These are phyloP conservation scores for Globisporangium nunn DNA, from an alignment of 352 stramenopile species.

Conservation along the genomic window DNA sequence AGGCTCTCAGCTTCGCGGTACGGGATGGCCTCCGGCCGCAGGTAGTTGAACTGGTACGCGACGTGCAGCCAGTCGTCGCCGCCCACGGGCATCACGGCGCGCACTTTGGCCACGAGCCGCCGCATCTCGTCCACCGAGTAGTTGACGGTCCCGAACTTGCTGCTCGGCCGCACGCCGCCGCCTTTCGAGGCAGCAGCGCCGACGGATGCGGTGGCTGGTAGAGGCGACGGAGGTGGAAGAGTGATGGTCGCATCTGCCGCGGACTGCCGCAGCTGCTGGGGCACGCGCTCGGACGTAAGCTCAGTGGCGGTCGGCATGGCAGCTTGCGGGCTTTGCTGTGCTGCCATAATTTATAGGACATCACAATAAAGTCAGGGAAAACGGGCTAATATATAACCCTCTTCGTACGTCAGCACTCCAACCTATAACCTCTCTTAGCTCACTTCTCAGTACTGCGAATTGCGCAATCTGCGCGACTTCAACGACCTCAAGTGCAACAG, in stretches of 20 bases:
- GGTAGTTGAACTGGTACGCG: conserved; percentile 60
- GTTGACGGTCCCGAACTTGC: conserved; percentile 60
- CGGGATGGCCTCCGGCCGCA: conserved; percentile 49
- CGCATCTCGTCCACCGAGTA: conserved; percentile 68
- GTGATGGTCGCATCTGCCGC: not conserved
- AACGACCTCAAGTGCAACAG: too few species aligned
- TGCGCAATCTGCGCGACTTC: too few species aligned
- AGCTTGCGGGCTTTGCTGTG: not conserved
- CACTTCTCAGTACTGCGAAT: too few species aligned
- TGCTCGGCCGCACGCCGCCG: conserved; percentile 25
- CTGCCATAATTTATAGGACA: too few species aligned
- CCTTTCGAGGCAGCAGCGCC: not conserved
- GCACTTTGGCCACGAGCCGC: conserved; percentile 52
- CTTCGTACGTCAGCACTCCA: too few species aligned
- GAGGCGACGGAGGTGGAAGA: not conserved
- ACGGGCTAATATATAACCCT: too few species aligned
- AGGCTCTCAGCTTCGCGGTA: conserved; percentile 57
- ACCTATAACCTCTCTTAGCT: too few species aligned
- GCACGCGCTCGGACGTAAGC: not conserved
- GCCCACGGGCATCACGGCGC: conserved; percentile 36
- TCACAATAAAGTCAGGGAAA: too few species aligned
- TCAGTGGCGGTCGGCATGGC: not conserved
- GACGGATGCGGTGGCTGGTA: too few species aligned
- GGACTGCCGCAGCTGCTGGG: too few species aligned
- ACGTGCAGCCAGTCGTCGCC: conserved; percentile 60